phyloP scores from a whole-genome alignment of 2,329 filamentous ascomycete genomes.

The Lasiodiplodia sp. region DNA sequence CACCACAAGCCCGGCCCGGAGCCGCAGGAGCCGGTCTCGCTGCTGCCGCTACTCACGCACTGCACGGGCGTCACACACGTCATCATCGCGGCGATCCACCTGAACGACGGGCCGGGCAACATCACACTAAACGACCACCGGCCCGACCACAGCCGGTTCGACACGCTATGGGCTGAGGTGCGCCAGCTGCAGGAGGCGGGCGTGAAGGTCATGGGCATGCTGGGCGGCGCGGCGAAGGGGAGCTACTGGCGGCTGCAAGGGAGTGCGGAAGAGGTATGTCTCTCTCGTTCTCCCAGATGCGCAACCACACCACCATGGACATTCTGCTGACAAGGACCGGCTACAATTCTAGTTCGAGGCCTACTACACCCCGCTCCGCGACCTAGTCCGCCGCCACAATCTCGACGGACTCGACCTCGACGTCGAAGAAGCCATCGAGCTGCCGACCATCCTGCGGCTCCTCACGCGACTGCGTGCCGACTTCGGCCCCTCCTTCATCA shows the following conservation, averaged over 20 bases:
- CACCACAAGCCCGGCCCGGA: slow-evolving; percentile 59
- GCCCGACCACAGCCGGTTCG: slow-evolving; percentile 71
- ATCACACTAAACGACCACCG: slow-evolving; percentile 83
- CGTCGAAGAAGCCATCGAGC: slow-evolving; percentile 74
- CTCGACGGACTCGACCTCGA: slow-evolving; percentile 51
- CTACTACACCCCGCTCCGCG: slow-evolving; percentile 74
- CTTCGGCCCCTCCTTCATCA: slow-evolving; percentile 74
- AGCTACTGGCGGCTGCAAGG: slow-evolving; percentile 64
- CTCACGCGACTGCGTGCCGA: slow-evolving; percentile 62
- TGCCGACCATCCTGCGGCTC: slow-evolving; percentile 66
- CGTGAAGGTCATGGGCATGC: slow-evolving; percentile 83
- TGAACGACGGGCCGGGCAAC: slow-evolving; percentile 71
- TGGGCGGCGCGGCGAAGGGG: slow-evolving; percentile 83
- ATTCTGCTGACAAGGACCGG: neutral
- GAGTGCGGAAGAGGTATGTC: slow-evolving; percentile 40
- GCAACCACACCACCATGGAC: neutral
- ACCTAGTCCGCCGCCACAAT: slow-evolving; percentile 66
- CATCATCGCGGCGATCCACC: slow-evolving; percentile 84
- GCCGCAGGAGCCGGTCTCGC: slow-evolving; percentile 61
- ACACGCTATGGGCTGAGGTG: slow-evolving; percentile 80
- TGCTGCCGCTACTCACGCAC: slow-evolving; percentile 67
- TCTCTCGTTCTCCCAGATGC: no score
- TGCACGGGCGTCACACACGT: slow-evolving; percentile 77
- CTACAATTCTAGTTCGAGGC: slow-evolving; percentile 65
- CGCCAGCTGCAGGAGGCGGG: slow-evolving; percentile 74